These are phyloP conservation scores for Starmerella apis DNA, from an alignment of 805 yeast genomes.

Conservation along the genomic window DNA sequence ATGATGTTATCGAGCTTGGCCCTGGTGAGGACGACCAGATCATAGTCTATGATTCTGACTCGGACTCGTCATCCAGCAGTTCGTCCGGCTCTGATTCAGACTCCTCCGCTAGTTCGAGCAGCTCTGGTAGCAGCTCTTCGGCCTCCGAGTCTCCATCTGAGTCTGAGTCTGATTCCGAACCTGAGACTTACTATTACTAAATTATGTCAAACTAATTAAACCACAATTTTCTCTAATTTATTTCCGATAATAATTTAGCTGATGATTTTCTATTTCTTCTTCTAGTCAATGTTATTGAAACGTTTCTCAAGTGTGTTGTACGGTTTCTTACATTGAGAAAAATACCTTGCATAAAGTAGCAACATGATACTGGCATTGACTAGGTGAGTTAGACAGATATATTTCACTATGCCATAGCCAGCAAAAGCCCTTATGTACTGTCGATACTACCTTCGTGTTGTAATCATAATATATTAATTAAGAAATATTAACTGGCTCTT, in stretches of 20 bases:
- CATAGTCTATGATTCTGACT: constrained; percentile 10
- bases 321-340: background rate
- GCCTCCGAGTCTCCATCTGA: constrained; percentile 11
- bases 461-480: no score
- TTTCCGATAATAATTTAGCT: background rate
- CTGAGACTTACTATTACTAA: background rate
- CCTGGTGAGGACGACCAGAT: constrained; percentile 23
- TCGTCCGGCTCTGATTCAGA: constrained; percentile 7
- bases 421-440: background rate
- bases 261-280: background rate
- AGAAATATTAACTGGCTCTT: no score
- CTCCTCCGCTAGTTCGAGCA: background rate
- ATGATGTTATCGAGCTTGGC: constrained; percentile 18
- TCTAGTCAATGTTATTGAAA: background rate
- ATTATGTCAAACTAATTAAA: background rate
- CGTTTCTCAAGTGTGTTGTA: background rate
- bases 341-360: no score
- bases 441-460: no score
- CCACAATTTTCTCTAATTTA: background rate
- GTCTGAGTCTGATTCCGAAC: constrained; percentile 1
- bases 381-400: background rate
- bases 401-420: background rate
- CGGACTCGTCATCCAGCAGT: background rate
- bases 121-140: constrained; percentile 9
- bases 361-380: background rate